A percentile compares a stretch with the other conserved stretches of the same genome.
phyloP scores from a whole-genome alignment of 1,284 basidiomycete species.

The Ceratobasidium sp. region DNA sequence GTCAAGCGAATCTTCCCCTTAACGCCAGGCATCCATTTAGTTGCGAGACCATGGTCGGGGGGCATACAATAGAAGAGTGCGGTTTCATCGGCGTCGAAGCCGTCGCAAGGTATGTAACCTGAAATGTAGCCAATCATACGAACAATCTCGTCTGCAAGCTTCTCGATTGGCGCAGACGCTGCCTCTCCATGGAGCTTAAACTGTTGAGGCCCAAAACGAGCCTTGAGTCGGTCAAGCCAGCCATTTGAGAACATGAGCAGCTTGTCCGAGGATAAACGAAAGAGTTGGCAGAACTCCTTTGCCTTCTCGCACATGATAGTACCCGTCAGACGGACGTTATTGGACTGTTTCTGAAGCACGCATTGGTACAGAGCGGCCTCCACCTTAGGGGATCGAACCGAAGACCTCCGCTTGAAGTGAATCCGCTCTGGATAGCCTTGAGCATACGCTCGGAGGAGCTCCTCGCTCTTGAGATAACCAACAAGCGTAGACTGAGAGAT shows the following conservation, averaged over 20 bases:
- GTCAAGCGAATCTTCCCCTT: slow-evolving; percentile 53
- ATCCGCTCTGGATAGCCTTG: not conserved
- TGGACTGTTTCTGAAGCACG: slow-evolving; percentile 55
- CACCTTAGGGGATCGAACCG: slow-evolving; percentile 55
- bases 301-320: slow-evolving; percentile 13
- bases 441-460: not conserved
- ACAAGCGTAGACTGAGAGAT: not conserved
- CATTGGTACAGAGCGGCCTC: slow-evolving; percentile 56
- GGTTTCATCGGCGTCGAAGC: slow-evolving; percentile 60
- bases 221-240: slow-evolving; percentile 1
- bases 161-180: not conserved
- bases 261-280: not conserved
- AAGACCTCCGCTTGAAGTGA: not conserved
- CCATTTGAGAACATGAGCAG: not conserved
- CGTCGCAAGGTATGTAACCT: slow-evolving; percentile 52
- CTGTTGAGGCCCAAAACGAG: slow-evolving; percentile 49
- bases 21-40: slow-evolving; percentile 50
- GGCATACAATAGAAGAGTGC: slow-evolving; percentile 55
- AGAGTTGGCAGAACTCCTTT: slow-evolving; percentile 1
- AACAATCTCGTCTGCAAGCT: slow-evolving; percentile 9
- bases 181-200: slow-evolving; percentile 53
- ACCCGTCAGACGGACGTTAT: slow-evolving; percentile 2
- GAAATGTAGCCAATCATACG: slow-evolving; percentile 7
- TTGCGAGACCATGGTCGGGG: slow-evolving; percentile 52
- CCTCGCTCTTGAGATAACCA: slow-evolving; percentile 7